Evolutionary conservation across 2,329 filamentous ascomycete species (phyloP).

Genomic region (Xylariaceae sp.): DNA sequence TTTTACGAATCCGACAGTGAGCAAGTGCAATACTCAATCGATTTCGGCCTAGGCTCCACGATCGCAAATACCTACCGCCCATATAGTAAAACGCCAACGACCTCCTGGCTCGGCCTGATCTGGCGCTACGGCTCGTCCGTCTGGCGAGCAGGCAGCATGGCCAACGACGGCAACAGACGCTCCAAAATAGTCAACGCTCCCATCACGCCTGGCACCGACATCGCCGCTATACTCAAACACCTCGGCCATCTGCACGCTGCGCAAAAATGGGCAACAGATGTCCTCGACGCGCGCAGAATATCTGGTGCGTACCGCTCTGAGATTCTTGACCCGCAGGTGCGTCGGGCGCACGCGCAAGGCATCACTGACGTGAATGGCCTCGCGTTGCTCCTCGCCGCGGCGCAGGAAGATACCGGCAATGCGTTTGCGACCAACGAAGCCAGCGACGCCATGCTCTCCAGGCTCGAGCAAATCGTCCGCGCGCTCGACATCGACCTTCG

Average conservation of each 20-base stretch:
- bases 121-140: slow-evolving; percentile 18
- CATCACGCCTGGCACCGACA: too few relatives aligned
- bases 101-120: slow-evolving; percentile 13
- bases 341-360: too few relatives aligned
- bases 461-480: slow-evolving; percentile 9
- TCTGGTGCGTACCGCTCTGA: too few relatives aligned
- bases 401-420: too few relatives aligned
- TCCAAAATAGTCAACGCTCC: slow-evolving; percentile 7
- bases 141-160: slow-evolving; percentile 11
- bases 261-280: too few relatives aligned
- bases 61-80: slow-evolving; percentile 11
- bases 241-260: too few relatives aligned
- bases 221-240: too few relatives aligned
- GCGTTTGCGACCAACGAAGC: too few relatives aligned
- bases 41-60: not conserved
- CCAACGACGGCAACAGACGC: slow-evolving; percentile 9
- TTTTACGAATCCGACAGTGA: slow-evolving; percentile 16
- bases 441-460: not conserved
- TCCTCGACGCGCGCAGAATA: too few relatives aligned
- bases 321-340: too few relatives aligned
- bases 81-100: slow-evolving; percentile 13
- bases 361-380: too few relatives aligned
- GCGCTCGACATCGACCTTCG: slow-evolving; percentile 5
- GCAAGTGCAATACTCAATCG: slow-evolving; percentile 19
- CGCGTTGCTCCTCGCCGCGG: too few relatives aligned